Evolutionary conservation across 2,329 filamentous ascomycete species (phyloP).

Genomic region (Botryotinia narcissicola): DNA sequence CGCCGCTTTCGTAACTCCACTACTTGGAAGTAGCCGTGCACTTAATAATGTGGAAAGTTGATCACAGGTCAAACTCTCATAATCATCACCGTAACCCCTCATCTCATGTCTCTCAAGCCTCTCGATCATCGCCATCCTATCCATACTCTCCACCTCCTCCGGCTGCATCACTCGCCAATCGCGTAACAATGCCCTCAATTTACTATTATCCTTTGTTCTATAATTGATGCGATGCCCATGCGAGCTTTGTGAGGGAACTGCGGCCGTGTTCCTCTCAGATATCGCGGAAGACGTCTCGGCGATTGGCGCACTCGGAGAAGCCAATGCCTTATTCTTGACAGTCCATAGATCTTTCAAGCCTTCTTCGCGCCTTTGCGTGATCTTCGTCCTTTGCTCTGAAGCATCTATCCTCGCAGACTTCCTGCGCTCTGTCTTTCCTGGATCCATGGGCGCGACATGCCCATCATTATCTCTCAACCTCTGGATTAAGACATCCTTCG

Average conservation of each 20-base stretch:
- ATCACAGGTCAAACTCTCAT: background rate
- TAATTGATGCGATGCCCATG: background rate
- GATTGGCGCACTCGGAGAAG: background rate
- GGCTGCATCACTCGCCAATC: constrained; percentile 2
- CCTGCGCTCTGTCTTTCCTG: background rate
- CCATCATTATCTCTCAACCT: background rate
- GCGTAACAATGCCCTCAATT: background rate
- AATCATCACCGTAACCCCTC: background rate
- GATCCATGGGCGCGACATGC: background rate
- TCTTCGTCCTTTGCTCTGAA: background rate
- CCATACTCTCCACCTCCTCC: background rate
- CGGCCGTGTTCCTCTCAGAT: background rate
- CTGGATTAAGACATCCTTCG: constrained; percentile 1
- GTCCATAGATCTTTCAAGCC: background rate
- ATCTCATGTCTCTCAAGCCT: constrained; percentile 1
- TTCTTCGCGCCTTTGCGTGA: background rate
- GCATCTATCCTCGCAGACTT: constrained; percentile 7
- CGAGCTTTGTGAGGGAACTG: background rate
- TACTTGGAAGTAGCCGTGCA: background rate
- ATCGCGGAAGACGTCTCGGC: background rate
- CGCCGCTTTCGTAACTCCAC: background rate
- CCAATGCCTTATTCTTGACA: background rate
- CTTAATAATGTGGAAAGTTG: background rate
- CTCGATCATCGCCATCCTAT: background rate
- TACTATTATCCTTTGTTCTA: background rate